Evolutionary conservation across 164 flowering plant genomes (phyloP).

Genomic region (Aristolochia contorta): DNA sequence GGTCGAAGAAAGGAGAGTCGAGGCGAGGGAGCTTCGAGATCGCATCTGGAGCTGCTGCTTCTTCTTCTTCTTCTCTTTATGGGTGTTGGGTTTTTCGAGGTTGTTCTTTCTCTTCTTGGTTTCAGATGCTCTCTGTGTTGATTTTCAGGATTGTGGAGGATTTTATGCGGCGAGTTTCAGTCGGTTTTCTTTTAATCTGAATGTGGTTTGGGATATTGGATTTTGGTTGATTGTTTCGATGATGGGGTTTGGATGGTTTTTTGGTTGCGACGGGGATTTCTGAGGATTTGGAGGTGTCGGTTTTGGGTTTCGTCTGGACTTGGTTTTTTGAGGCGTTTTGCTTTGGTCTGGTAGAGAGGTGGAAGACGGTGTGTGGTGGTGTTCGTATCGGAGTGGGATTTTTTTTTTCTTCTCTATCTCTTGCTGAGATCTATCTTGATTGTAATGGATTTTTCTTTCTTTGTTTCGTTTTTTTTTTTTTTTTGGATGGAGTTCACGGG

Average conservation of each 20-base stretch:
- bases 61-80: neutral
- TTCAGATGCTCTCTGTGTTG: neutral
- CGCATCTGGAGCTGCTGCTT: neutral
- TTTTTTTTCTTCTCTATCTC: no score
- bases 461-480: no score
- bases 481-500: conserved; percentile 7
- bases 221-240: conserved; percentile 1
- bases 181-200: neutral
- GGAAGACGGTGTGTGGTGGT: no score
- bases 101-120: neutral
- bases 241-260: no score
- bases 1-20: conserved; percentile 5
- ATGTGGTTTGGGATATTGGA: neutral
- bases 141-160: neutral
- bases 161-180: neutral
- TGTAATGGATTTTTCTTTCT: neutral
- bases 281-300: no score
- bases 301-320: no score
- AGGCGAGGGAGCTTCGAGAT: conserved; percentile 11
- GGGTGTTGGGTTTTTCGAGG: neutral
- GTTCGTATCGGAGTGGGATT: no score
- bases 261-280: no score
- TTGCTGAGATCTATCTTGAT: neutral
- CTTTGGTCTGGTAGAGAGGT: no score
- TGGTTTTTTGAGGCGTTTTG: no score